Evolutionary conservation across 2,329 filamentous ascomycete species (phyloP).

Genomic region (Diaporthe sp.): DNA sequence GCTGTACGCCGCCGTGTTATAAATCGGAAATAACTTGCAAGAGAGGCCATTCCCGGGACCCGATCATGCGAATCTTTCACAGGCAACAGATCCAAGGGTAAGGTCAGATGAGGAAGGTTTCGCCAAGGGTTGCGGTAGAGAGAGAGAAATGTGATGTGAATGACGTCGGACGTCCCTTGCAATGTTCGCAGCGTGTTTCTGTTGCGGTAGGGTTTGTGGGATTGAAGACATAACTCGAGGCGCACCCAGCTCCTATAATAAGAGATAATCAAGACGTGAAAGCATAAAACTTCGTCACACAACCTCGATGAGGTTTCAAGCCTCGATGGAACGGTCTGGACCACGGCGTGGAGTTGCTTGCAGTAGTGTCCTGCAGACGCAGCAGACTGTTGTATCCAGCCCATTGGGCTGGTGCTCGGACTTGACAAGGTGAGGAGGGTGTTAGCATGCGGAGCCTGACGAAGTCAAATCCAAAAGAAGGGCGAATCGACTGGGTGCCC

Average conservation of each 20-base stretch:
- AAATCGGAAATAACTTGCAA: background rate
- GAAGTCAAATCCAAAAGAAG: background rate
- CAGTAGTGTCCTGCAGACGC: slow-evolving; percentile 31
- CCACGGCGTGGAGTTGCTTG: slow-evolving; percentile 22
- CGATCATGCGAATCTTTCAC: background rate
- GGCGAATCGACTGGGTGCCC: background rate
- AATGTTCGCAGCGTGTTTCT: slow-evolving; percentile 10
- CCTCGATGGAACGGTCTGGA: slow-evolving; percentile 24
- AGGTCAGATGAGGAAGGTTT: background rate
- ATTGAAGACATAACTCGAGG: slow-evolving; percentile 7
- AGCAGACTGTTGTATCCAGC: slow-evolving; percentile 28
- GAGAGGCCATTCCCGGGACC: background rate
- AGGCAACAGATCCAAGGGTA: background rate
- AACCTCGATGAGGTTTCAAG: slow-evolving; percentile 27
- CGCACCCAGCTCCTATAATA: slow-evolving; percentile 10
- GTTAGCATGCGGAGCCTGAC: slow-evolving; percentile 15
- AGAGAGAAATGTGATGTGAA: background rate
- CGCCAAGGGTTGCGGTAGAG: background rate
- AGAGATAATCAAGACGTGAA: background rate
- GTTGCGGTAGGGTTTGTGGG: slow-evolving; percentile 1
- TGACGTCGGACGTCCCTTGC: background rate
- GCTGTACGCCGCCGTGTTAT: background rate
- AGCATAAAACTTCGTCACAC: slow-evolving; percentile 20
- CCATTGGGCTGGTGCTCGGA: slow-evolving; percentile 27
- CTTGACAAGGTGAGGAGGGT: background rate